Percentiles rank a stretch among this genome's conserved stretches.
phyloP scores from a whole-genome alignment of 441 rosid genomes.

The Cnidoscolus chayamansa region DNA sequence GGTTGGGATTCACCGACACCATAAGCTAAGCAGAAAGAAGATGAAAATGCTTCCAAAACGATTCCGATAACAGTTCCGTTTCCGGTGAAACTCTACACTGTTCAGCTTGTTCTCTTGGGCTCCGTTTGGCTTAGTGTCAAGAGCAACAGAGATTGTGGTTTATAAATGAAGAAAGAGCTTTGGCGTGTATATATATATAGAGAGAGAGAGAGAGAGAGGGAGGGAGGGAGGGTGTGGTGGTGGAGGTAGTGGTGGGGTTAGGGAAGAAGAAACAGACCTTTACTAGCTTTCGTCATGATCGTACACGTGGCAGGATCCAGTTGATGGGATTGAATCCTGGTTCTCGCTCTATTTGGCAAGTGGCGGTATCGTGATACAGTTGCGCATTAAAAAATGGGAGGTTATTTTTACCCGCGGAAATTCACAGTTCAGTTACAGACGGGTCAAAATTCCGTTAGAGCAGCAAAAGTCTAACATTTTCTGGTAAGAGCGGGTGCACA shows the following conservation, averaged over 20 bases:
- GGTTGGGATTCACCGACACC: conserved; percentile 67
- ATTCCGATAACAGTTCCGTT: not conserved
- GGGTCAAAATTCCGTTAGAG: not conserved
- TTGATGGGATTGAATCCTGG: conserved; percentile 7
- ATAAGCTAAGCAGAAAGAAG: conserved; percentile 23
- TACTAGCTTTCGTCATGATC: not conserved
- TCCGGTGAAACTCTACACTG: not conserved
- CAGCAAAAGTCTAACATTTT: not conserved
- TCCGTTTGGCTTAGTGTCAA: not conserved
- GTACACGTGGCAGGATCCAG: conserved; percentile 36
- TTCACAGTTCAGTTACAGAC: not conserved
- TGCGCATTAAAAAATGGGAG: not conserved
- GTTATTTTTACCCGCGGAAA: conserved; percentile 3
- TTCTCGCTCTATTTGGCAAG: not conserved
- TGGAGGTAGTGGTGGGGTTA: conserved; percentile 4
- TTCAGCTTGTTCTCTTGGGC: not conserved
- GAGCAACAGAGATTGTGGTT: not conserved
- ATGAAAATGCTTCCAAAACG: no score
- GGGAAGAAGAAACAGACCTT: conserved; percentile 28
- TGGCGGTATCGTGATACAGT: conserved; percentile 8
- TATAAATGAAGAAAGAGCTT: not conserved
- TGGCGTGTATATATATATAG: not conserved
- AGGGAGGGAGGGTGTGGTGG: not conserved
- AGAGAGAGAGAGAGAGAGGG: not conserved
- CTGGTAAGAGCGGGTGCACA: not conserved